A percentile compares a stretch with the other conserved stretches of the same genome.
Conservation (phyloP, 345 rosid species). For the Gossypium bickii region DNA sequence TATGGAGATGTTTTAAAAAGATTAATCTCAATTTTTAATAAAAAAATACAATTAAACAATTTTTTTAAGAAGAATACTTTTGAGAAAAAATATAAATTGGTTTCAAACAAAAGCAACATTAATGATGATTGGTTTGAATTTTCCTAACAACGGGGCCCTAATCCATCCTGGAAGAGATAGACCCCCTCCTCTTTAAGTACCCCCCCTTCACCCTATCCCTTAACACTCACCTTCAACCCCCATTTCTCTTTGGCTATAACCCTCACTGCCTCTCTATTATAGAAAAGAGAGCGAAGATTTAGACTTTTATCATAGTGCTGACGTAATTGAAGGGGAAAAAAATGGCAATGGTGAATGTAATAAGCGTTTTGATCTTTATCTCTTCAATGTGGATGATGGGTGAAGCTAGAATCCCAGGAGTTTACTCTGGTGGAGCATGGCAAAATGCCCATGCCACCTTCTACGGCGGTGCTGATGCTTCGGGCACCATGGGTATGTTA, state of each 20-base stretch:
- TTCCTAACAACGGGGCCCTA: not conserved
- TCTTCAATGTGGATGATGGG: conserved; percentile 23
- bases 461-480: conserved; percentile 85
- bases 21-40: too few relatives aligned
- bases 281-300: not conserved
- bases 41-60: too few relatives aligned
- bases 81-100: not conserved
- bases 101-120: conserved; percentile 9
- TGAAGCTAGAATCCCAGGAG: conserved; percentile 77
- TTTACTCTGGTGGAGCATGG: conserved; percentile 63
- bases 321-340: not conserved
- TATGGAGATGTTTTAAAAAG: too few relatives aligned
- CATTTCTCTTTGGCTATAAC: too few relatives aligned
- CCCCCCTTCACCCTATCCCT: conserved; percentile 9
- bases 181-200: conserved; percentile 18
- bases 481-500: conserved; percentile 78
- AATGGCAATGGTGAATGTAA: conserved; percentile 13
- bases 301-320: not conserved
- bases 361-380: conserved; percentile 21
- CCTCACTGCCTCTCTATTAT: not conserved
- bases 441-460: conserved; percentile 84
- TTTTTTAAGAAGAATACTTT: not conserved
- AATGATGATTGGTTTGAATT: conserved; percentile 14
- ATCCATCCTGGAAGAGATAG: not conserved
- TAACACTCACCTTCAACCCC: not conserved